These are phyloP conservation scores for Laburnicola sp. DNA, from an alignment of 2,329 filamentous ascomycete species.

Conservation along the genomic window DNA sequence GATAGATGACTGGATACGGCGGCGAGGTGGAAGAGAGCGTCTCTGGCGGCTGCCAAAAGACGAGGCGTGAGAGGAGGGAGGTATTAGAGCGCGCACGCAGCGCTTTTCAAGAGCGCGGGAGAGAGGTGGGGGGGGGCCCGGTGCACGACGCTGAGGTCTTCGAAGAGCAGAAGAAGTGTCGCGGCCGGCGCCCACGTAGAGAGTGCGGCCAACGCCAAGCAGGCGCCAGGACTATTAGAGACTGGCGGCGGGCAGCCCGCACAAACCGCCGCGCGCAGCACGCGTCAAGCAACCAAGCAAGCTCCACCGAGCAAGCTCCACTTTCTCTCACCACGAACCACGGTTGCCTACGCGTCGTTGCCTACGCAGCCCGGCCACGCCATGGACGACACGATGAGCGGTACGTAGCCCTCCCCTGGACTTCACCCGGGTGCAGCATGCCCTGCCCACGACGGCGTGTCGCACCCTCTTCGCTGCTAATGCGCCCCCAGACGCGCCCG, in stretches of 20 bases:
- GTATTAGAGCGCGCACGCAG: constrained; percentile 28
- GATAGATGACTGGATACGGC: constrained; percentile 16
- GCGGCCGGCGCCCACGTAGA: background rate
- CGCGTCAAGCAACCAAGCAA: background rate
- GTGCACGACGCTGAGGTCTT: constrained; percentile 47
- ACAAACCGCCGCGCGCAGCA: background rate
- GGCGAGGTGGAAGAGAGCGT: constrained; percentile 2
- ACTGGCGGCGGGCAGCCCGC: background rate
- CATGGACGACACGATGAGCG: constrained; percentile 47
- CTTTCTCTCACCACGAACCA: background rate
- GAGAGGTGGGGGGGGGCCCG: constrained; percentile 24
- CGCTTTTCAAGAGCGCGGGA: constrained; percentile 20
- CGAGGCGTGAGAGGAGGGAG: constrained; percentile 14
- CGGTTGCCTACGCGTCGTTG: background rate
- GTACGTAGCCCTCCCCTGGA: constrained; percentile 20
- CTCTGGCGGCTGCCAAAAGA: background rate
- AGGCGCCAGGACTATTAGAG: background rate
- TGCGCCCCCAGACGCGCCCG: constrained; percentile 45
- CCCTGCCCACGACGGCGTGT: background rate
- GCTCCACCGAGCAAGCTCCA: too few species aligned
- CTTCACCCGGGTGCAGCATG: too few species aligned
- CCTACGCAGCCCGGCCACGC: background rate
- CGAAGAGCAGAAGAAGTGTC: constrained; percentile 34
- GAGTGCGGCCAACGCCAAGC: background rate
- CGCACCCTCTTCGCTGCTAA: background rate